Percentiles rank a stretch among this genome's conserved stretches.
Conservation (phyloP, 2,329 filamentous ascomycete species). For the Colletotrichum cordylinicola region DNA sequence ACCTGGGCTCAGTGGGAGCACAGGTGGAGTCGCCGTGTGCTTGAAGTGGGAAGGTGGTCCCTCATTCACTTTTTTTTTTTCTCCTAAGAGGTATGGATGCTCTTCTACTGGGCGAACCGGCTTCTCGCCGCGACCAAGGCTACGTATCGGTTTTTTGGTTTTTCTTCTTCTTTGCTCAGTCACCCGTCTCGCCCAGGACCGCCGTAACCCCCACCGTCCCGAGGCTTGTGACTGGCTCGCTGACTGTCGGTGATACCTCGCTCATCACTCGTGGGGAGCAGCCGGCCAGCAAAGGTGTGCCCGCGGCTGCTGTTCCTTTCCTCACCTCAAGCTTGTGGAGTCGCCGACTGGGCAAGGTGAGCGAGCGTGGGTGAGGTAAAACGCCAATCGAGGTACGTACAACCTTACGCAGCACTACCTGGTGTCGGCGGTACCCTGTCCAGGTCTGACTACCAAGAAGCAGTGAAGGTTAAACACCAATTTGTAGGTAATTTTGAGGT, state of each 20-base stretch:
- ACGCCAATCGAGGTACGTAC: neutral
- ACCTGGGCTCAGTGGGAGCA: slow-evolving; percentile 3
- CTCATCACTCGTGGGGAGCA: slow-evolving; percentile 12
- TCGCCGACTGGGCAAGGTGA: slow-evolving; percentile 7
- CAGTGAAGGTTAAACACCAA: neutral
- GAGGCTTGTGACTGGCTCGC: slow-evolving; percentile 10
- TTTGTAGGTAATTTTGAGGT: slow-evolving; percentile 22
- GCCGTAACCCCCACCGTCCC: neutral
- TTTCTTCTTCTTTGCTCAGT: neutral
- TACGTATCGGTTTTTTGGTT: neutral
- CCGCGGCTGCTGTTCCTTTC: neutral
- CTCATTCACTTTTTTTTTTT: neutral
- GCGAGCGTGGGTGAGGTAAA: neutral
- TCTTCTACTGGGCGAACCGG: neutral
- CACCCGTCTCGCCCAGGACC: neutral
- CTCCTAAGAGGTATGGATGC: neutral
- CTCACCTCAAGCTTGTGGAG: slow-evolving; percentile 6
- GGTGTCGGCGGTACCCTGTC: slow-evolving; percentile 7
- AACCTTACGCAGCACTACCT: slow-evolving; percentile 6
- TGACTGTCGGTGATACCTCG: slow-evolving; percentile 20
- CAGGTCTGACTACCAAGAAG: neutral
- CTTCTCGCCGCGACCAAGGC: neutral
- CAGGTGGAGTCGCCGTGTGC: neutral
- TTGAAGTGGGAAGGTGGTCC: slow-evolving; percentile 9
- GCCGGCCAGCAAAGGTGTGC: neutral